Evolutionary conservation across 306 rosid genomes (phyloP).

Genomic region (Cicer bijugum): DNA sequence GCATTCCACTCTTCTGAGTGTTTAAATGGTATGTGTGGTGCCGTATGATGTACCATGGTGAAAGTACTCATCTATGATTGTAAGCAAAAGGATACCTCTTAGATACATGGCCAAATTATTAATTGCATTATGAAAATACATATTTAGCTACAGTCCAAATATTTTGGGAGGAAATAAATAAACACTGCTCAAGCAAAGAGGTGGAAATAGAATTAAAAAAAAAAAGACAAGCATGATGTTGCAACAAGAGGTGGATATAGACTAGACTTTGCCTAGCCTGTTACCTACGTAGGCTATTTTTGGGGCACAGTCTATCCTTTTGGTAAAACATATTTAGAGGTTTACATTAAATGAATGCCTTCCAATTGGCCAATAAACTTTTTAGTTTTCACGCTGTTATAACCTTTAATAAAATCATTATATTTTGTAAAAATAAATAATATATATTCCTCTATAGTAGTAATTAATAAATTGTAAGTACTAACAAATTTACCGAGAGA

Average conservation of each 20-base stretch:
- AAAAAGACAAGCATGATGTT: background rate
- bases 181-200: background rate
- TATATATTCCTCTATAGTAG: background rate
- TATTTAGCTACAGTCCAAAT: background rate
- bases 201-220: background rate
- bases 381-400: background rate
- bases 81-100: constrained; percentile 42
- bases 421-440: no score
- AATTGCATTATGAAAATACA: constrained; percentile 28
- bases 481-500: background rate
- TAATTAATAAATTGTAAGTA: background rate
- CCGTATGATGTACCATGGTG: constrained; percentile 99
- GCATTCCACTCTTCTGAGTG: constrained; percentile 90
- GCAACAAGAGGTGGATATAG: no score
- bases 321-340: background rate
- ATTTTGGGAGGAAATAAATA: background rate
- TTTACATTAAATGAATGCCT: constrained; percentile 18
- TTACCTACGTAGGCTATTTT: background rate
- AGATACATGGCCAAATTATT: constrained; percentile 30
- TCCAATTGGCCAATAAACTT: background rate
- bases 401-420: no score
- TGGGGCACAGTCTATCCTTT: background rate
- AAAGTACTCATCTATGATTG: constrained; percentile 84
- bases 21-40: constrained; percentile 96
- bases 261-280: no score